These are phyloP conservation scores for Aspergillus melleus DNA, from an alignment of 2,329 filamentous ascomycete genomes.

Conservation along the genomic window DNA sequence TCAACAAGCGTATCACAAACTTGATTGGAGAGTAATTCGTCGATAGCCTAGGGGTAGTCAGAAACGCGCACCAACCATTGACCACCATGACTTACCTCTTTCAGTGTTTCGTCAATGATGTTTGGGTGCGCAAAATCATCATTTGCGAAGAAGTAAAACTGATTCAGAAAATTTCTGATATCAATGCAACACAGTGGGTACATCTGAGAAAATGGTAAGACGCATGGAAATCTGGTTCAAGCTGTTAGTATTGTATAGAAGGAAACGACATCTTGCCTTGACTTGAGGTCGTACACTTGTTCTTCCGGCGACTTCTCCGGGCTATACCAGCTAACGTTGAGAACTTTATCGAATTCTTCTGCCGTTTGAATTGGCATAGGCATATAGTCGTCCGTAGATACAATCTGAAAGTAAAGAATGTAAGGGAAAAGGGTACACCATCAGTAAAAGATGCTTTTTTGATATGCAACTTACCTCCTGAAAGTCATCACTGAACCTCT, in stretches of 20 bases:
- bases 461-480: conserved; percentile 63
- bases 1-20: conserved; percentile 90
- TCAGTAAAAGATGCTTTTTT: background rate
- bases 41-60: conserved; percentile 65
- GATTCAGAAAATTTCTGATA: conserved; percentile 94
- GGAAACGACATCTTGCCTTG: background rate
- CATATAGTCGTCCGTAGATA: conserved; percentile 98
- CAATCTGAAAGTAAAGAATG: conserved; percentile 51
- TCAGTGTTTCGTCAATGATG: conserved; percentile 87
- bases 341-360: conserved; percentile 93
- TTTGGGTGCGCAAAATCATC: conserved; percentile 91
- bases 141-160: conserved; percentile 97
- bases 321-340: conserved; percentile 94
- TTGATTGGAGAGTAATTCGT: conserved; percentile 88
- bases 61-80: background rate
- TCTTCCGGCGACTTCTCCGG: conserved; percentile 76
- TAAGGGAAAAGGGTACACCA: background rate
- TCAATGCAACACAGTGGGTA: conserved; percentile 98
- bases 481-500: conserved; percentile 91
- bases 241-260: conserved; percentile 1
- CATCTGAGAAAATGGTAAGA: conserved; percentile 98
- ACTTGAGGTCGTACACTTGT: conserved; percentile 60
- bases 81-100: conserved; percentile 57
- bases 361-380: conserved; percentile 91
- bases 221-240: conserved; percentile 73